Conservation (phyloP, 352 stramenopile genomes). For the Achlya hypogyna region DNA sequence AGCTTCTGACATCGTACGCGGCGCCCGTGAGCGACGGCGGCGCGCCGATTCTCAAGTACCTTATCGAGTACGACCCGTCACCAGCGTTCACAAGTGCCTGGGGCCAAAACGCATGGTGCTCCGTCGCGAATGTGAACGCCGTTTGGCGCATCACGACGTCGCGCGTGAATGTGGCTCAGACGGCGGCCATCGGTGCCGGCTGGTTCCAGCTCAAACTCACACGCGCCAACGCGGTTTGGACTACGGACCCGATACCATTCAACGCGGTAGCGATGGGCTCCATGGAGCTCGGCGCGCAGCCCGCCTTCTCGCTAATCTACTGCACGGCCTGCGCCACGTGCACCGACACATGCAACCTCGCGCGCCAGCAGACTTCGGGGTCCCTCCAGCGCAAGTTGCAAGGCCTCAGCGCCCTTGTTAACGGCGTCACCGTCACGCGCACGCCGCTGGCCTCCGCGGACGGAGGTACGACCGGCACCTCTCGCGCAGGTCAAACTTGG, state of each 20-base stretch:
- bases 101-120: constrained; percentile 58
- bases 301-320: constrained; percentile 42
- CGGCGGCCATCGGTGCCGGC: constrained; percentile 33
- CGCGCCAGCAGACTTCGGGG: constrained; percentile 39
- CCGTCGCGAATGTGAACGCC: constrained; percentile 34
- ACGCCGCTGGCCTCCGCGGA: constrained; percentile 31
- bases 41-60: constrained; percentile 57
- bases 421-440: constrained; percentile 68
- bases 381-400: constrained; percentile 68
- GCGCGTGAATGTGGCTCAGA: constrained; percentile 22
- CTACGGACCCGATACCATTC: constrained; percentile 85
- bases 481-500: not conserved
- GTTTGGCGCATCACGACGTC: constrained; percentile 48
- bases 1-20: constrained; percentile 45
- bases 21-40: constrained; percentile 47
- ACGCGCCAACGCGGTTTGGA: constrained; percentile 32
- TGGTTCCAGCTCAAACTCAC: constrained; percentile 54
- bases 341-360: constrained; percentile 28
- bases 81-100: constrained; percentile 54
- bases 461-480: constrained; percentile 19
- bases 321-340: constrained; percentile 44
- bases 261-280: constrained; percentile 80
- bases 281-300: constrained; percentile 62
- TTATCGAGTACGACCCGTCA: constrained; percentile 63
- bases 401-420: constrained; percentile 31